Base-by-base conservation (phyloP, 352 stramenopile genomes). In the Phytophthora aleatoria region DNA sequence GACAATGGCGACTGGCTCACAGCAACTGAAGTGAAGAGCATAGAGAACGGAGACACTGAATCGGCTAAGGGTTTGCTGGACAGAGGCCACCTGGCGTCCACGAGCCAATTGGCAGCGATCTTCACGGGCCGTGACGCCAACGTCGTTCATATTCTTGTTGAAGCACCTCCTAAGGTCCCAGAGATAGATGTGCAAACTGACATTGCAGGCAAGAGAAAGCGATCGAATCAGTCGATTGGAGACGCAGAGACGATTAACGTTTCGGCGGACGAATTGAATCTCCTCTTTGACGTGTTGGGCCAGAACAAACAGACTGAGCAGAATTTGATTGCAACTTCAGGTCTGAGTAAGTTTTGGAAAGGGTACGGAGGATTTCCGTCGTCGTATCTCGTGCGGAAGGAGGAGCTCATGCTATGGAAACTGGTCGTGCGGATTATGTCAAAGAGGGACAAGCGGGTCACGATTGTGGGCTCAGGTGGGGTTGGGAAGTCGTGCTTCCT, bases 401-500 rank as follows among this genome's bases (percentile, higher is more conserved):
- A 74, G 55, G 67, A 61, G 35, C 16, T 50, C 10, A 27, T 74
- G 26, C 50, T 74, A 35, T 72, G 61, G 67, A 28, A 33, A 26
- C 38, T 75, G 9, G 58, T 72, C n/a, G 47, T 57, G 39, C 44
- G 27, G 27, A 43, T 72, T 45, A 30, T 68, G 26, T 66, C 51
- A 9, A 60, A 64, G n/a, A 33, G 33, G 20, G 28, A 67, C 15
- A 74, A 61, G 16, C 50, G 33, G 3, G 16, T 75, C 49, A 52
- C 62, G 26, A 49, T 75, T 50, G 43, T 64, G 47, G 67, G 67
- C 28, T 75, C 67, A 31, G 8, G 35, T 26, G 67, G 67, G 15
- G 67, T 75, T 11, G 67, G 67, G 16, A 75, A 75, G 27, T 75
- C 67, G 27, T 72, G 67, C 12, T 64, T 71, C 30, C 26, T 75